Conservation (phyloP, 2,329 filamentous ascomycete genomes). For the Penicillium digitatum region DNA sequence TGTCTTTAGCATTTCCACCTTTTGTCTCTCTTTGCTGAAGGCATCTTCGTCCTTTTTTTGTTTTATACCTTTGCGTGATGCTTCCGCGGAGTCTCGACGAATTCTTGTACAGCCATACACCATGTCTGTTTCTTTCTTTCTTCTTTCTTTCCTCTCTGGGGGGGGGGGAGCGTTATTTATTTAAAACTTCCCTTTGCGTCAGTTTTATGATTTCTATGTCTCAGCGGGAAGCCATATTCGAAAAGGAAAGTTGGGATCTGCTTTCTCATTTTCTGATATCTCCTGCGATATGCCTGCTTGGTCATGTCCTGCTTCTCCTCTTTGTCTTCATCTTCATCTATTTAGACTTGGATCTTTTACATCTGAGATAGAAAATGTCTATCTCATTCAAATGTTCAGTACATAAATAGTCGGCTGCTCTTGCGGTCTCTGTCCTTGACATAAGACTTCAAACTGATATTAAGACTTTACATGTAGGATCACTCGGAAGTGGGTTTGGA, state of each 20-base stretch:
- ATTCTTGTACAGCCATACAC: slow-evolving; percentile 7
- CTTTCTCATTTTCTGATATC: neutral
- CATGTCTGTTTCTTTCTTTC: slow-evolving; percentile 6
- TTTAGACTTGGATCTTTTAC: neutral
- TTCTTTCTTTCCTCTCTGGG: neutral
- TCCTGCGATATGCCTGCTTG: slow-evolving; percentile 1
- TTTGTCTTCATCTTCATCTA: neutral
- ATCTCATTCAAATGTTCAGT: too few species aligned
- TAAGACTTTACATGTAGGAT: neutral
- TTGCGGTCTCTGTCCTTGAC: neutral
- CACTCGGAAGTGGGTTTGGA: too few species aligned
- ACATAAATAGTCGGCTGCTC: neutral
- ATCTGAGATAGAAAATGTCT: neutral
- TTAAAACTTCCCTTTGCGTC: neutral
- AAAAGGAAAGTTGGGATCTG: slow-evolving; percentile 3
- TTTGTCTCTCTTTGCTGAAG: slow-evolving; percentile 7
- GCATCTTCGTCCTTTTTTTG: neutral
- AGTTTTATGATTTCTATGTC: slow-evolving; percentile 5
- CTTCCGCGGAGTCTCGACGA: slow-evolving; percentile 21
- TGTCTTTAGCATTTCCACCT: slow-evolving; percentile 6
- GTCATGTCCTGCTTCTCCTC: neutral
- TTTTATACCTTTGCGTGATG: slow-evolving; percentile 22
- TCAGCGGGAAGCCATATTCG: neutral
- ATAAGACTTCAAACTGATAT: neutral
- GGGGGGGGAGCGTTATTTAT: too few species aligned